Evolutionary conservation across 1,284 basidiomycete genomes (phyloP), one percentile per base, ranked within the genome.

Genomic region (Microbotryum lychnidis-dioicae): DNA sequence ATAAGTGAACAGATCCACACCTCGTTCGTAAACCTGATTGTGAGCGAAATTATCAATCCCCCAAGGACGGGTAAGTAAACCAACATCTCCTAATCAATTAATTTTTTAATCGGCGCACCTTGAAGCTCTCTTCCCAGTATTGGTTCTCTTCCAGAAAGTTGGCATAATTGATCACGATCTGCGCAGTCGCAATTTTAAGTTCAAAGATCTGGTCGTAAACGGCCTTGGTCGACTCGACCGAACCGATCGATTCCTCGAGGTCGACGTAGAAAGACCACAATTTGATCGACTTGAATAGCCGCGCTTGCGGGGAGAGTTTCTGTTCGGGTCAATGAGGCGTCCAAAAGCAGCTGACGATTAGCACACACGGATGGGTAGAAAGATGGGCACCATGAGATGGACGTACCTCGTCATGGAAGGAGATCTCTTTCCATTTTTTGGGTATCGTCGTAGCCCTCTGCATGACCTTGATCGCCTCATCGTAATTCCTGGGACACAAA

Each of bases 191-290:
- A 63, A 99, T 98, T 68, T 92, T 88, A 66, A 99, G 82, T 71
- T 97, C 93, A 72, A 98, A 79, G 67, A 98, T 97, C 77, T 90
- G 91, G 80, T 98, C 94, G 74, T 98, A 98, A 0, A 93, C 91
- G 0, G 82, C 83, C 76, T 97, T 97, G 1, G 94, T 82, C 1
- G 87, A 87, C 66, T 97, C 92, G 29, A 97, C 87, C 0, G 89
- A 86, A 5, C 94, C 94, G 69, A 97, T 87, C 1, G 91, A 92
- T 75, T 99, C 96, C 75, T 97, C 92, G 31, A 98, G 80, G 73
- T 98, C 96, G 63, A 96, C 88, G 74, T 96, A 97, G 79, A 97
- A 98, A 1, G 91, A 94, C 96, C 96, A 98, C 1, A 99, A 82
- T 76, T 98, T 98, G 65, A 98, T 80, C 1, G 92, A 96, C 75